Base-by-base conservation (phyloP, 1,284 basidiomycete genomes). In the Phylloboletellus chloephorus region DNA sequence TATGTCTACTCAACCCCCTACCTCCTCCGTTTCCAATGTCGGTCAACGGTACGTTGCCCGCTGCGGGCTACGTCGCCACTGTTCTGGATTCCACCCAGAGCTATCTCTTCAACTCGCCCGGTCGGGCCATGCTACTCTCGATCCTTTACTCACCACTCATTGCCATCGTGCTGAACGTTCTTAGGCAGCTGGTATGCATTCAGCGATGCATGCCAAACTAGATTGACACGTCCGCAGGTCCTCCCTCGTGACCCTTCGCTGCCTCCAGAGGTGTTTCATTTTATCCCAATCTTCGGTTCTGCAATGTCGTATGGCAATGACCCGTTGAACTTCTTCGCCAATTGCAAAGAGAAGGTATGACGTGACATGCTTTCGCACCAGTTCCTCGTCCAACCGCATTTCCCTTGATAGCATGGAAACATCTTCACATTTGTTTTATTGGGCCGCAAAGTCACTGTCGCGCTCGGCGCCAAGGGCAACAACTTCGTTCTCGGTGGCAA, bases 401-500 rank as follows among this genome's bases (percentile, higher is more conserved):
- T 25, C 21, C 15, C 10, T 31, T 38, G 11, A 5, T 37, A 83
- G 79, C 76, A 82, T 48, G 82, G 79, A 44, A 67, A 82, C 46
- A 82, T 97, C n/a, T 98, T 98, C 68, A 96, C 95, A 0, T 97
- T 95, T 64, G 71, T 92, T 34, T 71, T 99, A 7, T 70, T 98
- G 31, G 95, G 95, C 31, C 80, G 91, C 46, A 81, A 79, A 41
- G 79, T 98, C 52, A 98, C 95, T 0, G 94, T 95, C 41, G 86
- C 92, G 1, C 75, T 99, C 19, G 90, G 94, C 25, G 74, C 91
- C 28, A 88, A 89, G 63, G 96, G 96, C 19, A 95, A 89, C 65
- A 94, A 98, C 68, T 85, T 98, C 51, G 73, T 98, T 44, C 78
- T 98, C 22, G 95, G 96, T 46, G 96, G 95, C 31, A 95, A 94